Percentiles rank a stretch among this genome's conserved stretches.
These are phyloP conservation scores for Rutstroemia sp. DNA, from an alignment of 2,329 filamentous ascomycete genomes.

Conservation along the genomic window DNA sequence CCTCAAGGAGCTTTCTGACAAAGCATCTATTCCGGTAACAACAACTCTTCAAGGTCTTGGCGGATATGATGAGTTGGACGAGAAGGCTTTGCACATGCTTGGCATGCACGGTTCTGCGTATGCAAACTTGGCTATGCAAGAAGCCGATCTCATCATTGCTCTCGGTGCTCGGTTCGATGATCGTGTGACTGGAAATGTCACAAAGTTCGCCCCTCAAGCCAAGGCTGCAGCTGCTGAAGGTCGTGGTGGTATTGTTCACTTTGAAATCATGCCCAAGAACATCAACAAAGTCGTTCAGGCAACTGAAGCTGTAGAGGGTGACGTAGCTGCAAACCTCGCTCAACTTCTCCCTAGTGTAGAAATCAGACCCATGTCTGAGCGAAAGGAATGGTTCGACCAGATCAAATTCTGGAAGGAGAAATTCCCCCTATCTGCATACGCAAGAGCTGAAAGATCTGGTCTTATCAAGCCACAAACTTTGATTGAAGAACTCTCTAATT, in stretches of 20 bases:
- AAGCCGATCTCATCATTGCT: conserved; percentile 91
- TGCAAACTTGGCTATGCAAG: conserved; percentile 97
- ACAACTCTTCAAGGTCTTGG: conserved; percentile 93
- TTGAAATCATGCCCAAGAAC: conserved; percentile 99
- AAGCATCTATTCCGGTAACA: conserved; percentile 86
- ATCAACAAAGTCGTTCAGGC: conserved; percentile 99
- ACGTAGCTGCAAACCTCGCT: conserved; percentile 73
- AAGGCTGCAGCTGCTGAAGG: conserved; percentile 77
- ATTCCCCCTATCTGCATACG: conserved; percentile 79
- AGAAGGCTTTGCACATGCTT: conserved; percentile 95
- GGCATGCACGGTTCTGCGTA: conserved; percentile 98
- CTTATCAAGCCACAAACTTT: conserved; percentile 92
- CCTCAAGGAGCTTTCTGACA: conserved; percentile 81
- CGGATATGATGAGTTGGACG: conserved; percentile 84
- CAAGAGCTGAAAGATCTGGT: conserved; percentile 66
- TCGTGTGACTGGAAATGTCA: conserved; percentile 75
- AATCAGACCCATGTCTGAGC: conserved; percentile 51
- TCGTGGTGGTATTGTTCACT: conserved; percentile 91
- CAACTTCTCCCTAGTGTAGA: conserved; percentile 68
- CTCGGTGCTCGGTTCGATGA: conserved; percentile 94
- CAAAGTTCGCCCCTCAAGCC: conserved; percentile 84
- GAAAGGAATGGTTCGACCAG: conserved; percentile 81
- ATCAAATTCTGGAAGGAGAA: conserved; percentile 87
- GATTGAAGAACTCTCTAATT: conserved; percentile 81
- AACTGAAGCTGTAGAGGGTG: conserved; percentile 90